phyloP scores from a whole-genome alignment of 257 asterid species.

The Solanum clarkiae region DNA sequence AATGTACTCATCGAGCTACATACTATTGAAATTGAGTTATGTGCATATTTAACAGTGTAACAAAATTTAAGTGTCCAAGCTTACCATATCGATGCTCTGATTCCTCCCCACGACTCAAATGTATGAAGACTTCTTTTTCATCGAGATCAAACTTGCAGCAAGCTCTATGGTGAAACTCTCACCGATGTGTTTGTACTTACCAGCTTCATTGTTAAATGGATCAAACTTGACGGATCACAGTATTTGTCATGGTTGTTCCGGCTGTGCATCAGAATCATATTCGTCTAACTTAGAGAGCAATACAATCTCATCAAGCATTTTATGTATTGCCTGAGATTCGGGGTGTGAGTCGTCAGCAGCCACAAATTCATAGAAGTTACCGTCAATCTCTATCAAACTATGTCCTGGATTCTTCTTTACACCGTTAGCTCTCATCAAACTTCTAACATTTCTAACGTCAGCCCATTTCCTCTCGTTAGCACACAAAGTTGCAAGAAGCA shows the following conservation, averaged over 20 bases:
- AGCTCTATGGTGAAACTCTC: not conserved
- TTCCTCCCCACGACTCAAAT: not conserved
- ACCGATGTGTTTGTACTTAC: not conserved
- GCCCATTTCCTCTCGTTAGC: slow-evolving; percentile 61
- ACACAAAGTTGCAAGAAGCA: slow-evolving; percentile 55
- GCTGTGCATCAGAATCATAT: slow-evolving; percentile 4
- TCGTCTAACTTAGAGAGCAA: slow-evolving; percentile 23
- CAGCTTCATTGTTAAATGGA: not conserved
- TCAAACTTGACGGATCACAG: not conserved
- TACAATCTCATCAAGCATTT: slow-evolving; percentile 26
- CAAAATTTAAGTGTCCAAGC: not conserved
- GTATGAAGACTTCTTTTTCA: not conserved
- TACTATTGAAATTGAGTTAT: not conserved
- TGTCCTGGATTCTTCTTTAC: slow-evolving; percentile 55
- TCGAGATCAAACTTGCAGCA: not conserved
- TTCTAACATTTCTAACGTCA: slow-evolving; percentile 51
- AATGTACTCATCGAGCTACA: not conserved
- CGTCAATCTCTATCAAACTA: slow-evolving; percentile 64
- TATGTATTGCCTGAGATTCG: slow-evolving; percentile 29
- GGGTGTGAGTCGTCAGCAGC: slow-evolving; percentile 54
- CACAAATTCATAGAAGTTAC: slow-evolving; percentile 54
- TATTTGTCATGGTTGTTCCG: not conserved
- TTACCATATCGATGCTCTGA: not conserved
- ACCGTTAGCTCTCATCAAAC: slow-evolving; percentile 64
- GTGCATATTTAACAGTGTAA: not conserved